Conservation (phyloP, 2,329 filamentous ascomycete genomes). For the Alternaria sp. region DNA sequence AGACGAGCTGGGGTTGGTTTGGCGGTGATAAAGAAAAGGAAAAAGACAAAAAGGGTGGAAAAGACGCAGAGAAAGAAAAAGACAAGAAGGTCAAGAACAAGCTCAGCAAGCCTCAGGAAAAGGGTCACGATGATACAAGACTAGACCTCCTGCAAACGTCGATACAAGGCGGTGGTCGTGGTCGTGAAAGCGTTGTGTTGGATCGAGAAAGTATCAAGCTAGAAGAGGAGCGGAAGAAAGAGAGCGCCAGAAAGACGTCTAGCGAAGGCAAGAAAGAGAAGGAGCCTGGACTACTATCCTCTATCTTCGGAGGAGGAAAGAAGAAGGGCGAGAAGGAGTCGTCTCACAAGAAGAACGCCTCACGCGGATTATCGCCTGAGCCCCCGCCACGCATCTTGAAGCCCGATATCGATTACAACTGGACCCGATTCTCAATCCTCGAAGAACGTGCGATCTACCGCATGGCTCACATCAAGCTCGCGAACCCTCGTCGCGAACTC, state of each 20-base stretch:
- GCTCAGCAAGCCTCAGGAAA: constrained; percentile 67
- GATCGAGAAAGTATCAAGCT: constrained; percentile 81
- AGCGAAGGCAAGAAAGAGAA: constrained; percentile 84
- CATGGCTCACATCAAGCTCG: constrained; percentile 98
- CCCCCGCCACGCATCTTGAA: constrained; percentile 73
- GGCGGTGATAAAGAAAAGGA: constrained; percentile 72
- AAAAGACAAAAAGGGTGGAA: constrained; percentile 68
- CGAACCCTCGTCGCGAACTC: constrained; percentile 91
- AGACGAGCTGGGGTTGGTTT: constrained; percentile 87
- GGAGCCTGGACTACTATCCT: constrained; percentile 85
- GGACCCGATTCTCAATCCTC: constrained; percentile 92
- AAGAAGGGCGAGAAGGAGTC: constrained; percentile 84
- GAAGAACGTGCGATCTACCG: constrained; percentile 97
- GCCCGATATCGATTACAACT: constrained; percentile 93
- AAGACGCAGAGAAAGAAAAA: constrained; percentile 51
- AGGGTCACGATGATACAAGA: constrained; percentile 76
- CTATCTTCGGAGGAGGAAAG: constrained; percentile 89
- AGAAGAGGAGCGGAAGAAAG: constrained; percentile 84
- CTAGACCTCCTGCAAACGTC: constrained; percentile 88
- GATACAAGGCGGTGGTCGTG: constrained; percentile 71
- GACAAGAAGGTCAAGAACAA: constrained; percentile 65
- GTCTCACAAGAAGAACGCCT: constrained; percentile 75
- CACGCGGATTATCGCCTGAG: constrained; percentile 81
- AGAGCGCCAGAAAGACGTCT: constrained; percentile 74
- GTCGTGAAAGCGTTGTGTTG: constrained; percentile 83